phyloP scores from a whole-genome alignment of 768 basidiomycete genomes.

The Paxillus ammoniavirescens region DNA sequence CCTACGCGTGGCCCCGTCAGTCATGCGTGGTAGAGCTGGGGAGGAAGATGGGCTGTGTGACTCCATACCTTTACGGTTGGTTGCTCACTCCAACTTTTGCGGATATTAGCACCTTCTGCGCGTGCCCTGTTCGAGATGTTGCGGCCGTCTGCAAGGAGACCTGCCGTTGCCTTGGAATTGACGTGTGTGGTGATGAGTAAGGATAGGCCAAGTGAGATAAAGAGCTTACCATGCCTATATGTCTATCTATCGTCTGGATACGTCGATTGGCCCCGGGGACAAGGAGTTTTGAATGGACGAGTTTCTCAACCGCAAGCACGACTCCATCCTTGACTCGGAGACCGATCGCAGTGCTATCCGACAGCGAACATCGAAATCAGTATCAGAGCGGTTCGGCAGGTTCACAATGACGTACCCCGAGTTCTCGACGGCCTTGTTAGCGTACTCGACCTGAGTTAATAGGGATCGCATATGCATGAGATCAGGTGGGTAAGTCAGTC shows the following conservation, averaged over 20 bases:
- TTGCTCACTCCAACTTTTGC: slow-evolving; percentile 70
- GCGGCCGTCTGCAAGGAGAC: slow-evolving; percentile 90
- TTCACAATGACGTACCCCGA: slow-evolving; percentile 64
- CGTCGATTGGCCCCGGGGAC: slow-evolving; percentile 91
- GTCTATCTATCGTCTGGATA: slow-evolving; percentile 90
- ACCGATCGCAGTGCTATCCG: slow-evolving; percentile 87
- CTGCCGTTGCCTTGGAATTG: slow-evolving; percentile 76
- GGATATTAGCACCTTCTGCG: slow-evolving; percentile 75
- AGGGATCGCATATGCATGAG: background rate
- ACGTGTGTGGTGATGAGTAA: background rate
- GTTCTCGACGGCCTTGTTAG: slow-evolving; percentile 98
- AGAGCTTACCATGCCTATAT: slow-evolving; percentile 82
- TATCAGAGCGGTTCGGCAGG: background rate
- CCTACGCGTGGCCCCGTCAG: slow-evolving; percentile 29
- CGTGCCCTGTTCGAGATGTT: slow-evolving; percentile 82
- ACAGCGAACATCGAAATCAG: background rate
- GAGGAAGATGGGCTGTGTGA: background rate
- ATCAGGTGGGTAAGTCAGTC: background rate
- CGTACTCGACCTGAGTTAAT: slow-evolving; percentile 83
- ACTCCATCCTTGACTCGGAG: slow-evolving; percentile 93
- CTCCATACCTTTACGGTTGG: slow-evolving; percentile 73
- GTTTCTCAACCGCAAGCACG: slow-evolving; percentile 96
- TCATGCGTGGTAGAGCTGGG: background rate
- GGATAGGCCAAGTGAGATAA: background rate
- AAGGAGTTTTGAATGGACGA: slow-evolving; percentile 92